Percentiles rank a stretch among this genome's conserved stretches.
Conservation (phyloP, 2,329 filamentous ascomycete species). For the Acarospora socialis region DNA sequence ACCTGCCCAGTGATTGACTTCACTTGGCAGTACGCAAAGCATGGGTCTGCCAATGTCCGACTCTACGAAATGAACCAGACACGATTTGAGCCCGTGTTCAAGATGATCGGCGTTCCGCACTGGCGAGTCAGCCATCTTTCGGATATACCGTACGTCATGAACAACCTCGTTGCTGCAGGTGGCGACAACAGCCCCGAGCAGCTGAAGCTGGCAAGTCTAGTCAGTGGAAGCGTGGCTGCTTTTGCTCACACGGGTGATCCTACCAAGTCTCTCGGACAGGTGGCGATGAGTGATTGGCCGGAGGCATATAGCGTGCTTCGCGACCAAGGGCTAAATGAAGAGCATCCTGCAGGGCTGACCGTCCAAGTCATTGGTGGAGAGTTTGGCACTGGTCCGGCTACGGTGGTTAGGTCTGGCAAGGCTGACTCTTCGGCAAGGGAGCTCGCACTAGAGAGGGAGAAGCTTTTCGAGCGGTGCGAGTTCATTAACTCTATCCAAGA, state of each 20-base stretch:
- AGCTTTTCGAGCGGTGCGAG: constrained; percentile 15
- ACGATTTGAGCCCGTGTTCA: constrained; percentile 16
- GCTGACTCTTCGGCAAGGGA: constrained; percentile 2
- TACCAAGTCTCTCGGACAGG: neutral
- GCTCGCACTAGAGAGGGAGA: constrained; percentile 14
- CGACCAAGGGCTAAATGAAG: neutral
- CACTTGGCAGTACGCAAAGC: constrained; percentile 20
- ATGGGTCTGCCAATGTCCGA: constrained; percentile 14
- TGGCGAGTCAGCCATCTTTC: constrained; percentile 23
- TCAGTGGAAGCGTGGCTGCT: constrained; percentile 6
- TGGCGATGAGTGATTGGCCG: constrained; percentile 8
- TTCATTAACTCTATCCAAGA: constrained; percentile 13
- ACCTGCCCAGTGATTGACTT: constrained; percentile 21
- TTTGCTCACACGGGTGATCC: constrained; percentile 8
- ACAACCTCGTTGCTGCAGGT: constrained; percentile 16
- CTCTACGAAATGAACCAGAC: constrained; percentile 21
- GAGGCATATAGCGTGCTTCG: neutral
- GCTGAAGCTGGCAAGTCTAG: constrained; percentile 8
- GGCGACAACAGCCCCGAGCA: constrained; percentile 15
- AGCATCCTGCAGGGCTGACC: constrained; percentile 2
- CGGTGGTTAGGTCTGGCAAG: neutral
- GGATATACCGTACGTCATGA: constrained; percentile 22
- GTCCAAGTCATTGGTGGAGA: constrained; percentile 4
- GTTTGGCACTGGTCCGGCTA: neutral
- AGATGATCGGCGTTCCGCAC: constrained; percentile 21